A percentile compares a stretch with the other conserved stretches of the same genome.
These are phyloP conservation scores for Vachellia collinsii DNA, from an alignment of 306 rosid genomes.

Conservation along the genomic window DNA sequence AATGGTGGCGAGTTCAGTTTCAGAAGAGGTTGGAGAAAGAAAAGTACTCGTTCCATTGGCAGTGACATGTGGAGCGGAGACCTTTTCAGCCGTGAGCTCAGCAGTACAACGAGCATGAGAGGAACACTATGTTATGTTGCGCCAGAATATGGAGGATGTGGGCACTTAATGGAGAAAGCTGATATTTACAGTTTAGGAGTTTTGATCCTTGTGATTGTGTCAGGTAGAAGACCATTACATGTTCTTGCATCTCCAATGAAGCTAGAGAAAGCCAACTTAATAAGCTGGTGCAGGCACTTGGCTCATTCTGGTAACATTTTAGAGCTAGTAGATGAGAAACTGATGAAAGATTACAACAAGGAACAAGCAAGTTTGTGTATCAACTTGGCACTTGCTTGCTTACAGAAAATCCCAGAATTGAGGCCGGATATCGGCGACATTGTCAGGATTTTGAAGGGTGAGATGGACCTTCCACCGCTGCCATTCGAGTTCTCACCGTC, in stretches of 20 bases:
- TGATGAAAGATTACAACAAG: constrained; percentile 78
- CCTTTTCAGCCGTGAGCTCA: constrained; percentile 90
- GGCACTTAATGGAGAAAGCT: constrained; percentile 91
- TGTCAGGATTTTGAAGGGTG: constrained; percentile 84
- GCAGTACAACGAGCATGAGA: constrained; percentile 99
- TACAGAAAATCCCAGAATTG: constrained; percentile 87
- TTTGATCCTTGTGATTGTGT: constrained; percentile 89
- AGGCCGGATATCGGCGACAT: constrained; percentile 87
- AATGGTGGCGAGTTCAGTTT: constrained; percentile 93
- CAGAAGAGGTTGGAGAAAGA: constrained; percentile 91
- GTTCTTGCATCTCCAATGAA: constrained; percentile 98
- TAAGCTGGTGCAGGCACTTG: constrained; percentile 91
- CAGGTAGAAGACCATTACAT: constrained; percentile 93
- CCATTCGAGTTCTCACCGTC: constrained; percentile 94
- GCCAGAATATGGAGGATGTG: constrained; percentile 94
- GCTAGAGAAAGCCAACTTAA: constrained; percentile 92
- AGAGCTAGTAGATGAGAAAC: constrained; percentile 84
- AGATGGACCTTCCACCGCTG: constrained; percentile 78
- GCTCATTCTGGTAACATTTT: constrained; percentile 84
- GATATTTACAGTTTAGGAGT: constrained; percentile 96
- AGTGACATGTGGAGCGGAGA: constrained; percentile 96
- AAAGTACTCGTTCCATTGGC: constrained; percentile 60
- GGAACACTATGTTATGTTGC: constrained; percentile 96
- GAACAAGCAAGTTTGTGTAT: constrained; percentile 86
- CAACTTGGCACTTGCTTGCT: constrained; percentile 82